These are phyloP conservation scores for Vanilla planifolia DNA, from an alignment of 106 monocot species.

Conservation along the genomic window DNA sequence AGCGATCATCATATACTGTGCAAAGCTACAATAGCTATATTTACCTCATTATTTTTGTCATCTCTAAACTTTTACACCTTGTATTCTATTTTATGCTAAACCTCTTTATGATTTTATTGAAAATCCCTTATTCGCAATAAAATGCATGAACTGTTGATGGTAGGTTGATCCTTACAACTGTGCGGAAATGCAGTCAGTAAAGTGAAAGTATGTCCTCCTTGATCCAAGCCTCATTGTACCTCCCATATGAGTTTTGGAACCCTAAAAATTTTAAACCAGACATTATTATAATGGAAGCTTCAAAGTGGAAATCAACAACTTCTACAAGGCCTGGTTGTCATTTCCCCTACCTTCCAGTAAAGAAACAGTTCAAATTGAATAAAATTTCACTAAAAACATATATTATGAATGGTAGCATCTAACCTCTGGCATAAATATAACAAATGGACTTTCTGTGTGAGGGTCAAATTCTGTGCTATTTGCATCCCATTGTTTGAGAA, in stretches of 20 bases:
- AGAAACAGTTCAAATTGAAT: too few species aligned
- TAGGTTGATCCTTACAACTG: slow-evolving; percentile 37
- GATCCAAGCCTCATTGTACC: slow-evolving; percentile 79
- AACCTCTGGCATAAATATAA: slow-evolving; percentile 86
- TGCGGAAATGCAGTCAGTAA: slow-evolving; percentile 34
- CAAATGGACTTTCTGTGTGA: slow-evolving; percentile 45
- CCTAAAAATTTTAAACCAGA: slow-evolving; percentile 16
- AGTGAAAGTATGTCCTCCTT: slow-evolving; percentile 44
- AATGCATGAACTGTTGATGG: too few species aligned
- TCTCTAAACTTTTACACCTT: too few species aligned
- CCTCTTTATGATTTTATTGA: too few species aligned
- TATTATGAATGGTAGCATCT: background rate
- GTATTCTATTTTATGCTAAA: too few species aligned
- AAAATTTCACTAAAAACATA: too few species aligned
- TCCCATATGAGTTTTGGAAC: slow-evolving; percentile 83
- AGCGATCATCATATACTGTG: too few species aligned
- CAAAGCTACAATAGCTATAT: too few species aligned
- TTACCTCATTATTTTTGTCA: too few species aligned
- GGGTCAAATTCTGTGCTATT: slow-evolving; percentile 70
- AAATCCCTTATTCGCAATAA: too few species aligned
- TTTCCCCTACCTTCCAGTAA: too few species aligned
- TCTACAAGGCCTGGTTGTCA: background rate
- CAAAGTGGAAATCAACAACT: background rate
- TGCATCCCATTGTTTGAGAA: slow-evolving; percentile 50
- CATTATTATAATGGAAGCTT: background rate